phyloP scores from a whole-genome alignment of 768 basidiomycete genomes.

The Amanita pallidorosea region DNA sequence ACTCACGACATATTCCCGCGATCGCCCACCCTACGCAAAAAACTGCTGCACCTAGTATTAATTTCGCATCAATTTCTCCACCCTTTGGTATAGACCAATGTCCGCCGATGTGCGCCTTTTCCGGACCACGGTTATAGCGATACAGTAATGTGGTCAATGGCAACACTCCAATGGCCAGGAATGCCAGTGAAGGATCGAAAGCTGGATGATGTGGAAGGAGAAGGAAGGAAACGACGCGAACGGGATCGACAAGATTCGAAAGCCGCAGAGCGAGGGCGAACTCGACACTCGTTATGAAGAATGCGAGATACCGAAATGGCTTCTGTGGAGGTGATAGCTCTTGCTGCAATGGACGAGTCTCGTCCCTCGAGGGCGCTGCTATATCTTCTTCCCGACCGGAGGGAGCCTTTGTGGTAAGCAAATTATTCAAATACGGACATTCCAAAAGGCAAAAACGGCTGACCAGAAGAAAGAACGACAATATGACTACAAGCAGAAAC shows the following conservation, averaged over 20 bases:
- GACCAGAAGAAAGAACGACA: constrained; percentile 20
- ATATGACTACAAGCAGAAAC: constrained; percentile 23
- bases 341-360: background rate
- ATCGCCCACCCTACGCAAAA: constrained; percentile 59
- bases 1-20: constrained; percentile 52
- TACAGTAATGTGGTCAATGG: constrained; percentile 35
- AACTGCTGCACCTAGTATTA: constrained; percentile 39
- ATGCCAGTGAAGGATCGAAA: constrained; percentile 48
- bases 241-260: constrained; percentile 39
- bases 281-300: constrained; percentile 30
- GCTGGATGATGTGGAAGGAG: constrained; percentile 34
- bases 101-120: constrained; percentile 32
- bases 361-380: constrained; percentile 8
- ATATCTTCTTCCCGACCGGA: constrained; percentile 2
- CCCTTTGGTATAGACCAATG: constrained; percentile 29
- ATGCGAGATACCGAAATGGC: constrained; percentile 19
- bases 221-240: constrained; percentile 41
- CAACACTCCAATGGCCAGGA: constrained; percentile 42
- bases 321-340: background rate
- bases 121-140: constrained; percentile 25
- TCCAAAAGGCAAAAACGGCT: constrained; percentile 13
- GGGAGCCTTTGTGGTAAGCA: constrained; percentile 3
- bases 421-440: background rate
- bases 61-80: constrained; percentile 29
- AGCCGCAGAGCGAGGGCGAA: constrained; percentile 46